These are phyloP conservation scores for Aspergillus transmontanensis DNA, from an alignment of 2,329 filamentous ascomycete species.

Conservation along the genomic window DNA sequence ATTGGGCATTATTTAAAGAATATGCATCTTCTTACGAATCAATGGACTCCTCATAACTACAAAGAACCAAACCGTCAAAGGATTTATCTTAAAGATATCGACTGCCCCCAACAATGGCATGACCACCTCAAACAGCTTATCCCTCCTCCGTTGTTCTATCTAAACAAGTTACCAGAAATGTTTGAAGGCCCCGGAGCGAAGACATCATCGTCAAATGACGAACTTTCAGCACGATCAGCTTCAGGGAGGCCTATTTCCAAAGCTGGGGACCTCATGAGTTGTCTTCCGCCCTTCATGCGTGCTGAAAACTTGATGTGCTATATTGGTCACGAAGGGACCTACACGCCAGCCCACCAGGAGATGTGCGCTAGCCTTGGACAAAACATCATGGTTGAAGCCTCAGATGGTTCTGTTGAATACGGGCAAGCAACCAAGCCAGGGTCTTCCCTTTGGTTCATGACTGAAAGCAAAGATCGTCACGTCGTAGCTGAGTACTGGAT, in stretches of 20 bases:
- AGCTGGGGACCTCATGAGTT: constrained; percentile 93
- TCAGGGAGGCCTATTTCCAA: constrained; percentile 64
- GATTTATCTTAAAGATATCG: constrained; percentile 95
- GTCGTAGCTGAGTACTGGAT: constrained; percentile 92
- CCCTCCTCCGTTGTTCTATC: constrained; percentile 81
- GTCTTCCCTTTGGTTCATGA: constrained; percentile 99
- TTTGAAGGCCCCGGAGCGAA: constrained; percentile 57
- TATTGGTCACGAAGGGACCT: constrained; percentile 94
- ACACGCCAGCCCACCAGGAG: constrained; percentile 90
- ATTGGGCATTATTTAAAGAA: constrained; percentile 88
- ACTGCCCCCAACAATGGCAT: constrained; percentile 86
- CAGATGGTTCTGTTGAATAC: constrained; percentile 62
- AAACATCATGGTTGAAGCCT: constrained; percentile 97
- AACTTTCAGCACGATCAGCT: constrained; percentile 44
- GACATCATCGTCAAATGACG: constrained; percentile 45
- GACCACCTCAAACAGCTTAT: constrained; percentile 76
- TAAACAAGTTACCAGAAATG: constrained; percentile 75
- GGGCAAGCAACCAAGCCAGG: constrained; percentile 75
- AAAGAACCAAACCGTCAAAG: constrained; percentile 79
- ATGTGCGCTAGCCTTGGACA: constrained; percentile 97
- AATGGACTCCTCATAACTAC: constrained; percentile 76
- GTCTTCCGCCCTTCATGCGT: constrained; percentile 80
- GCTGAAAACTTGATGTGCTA: constrained; percentile 99
- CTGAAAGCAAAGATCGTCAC: constrained; percentile 87
- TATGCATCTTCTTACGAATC: constrained; percentile 79